These are phyloP conservation scores for Aspergillus sp. DNA, from an alignment of 2,329 filamentous ascomycete genomes.

Conservation along the genomic window DNA sequence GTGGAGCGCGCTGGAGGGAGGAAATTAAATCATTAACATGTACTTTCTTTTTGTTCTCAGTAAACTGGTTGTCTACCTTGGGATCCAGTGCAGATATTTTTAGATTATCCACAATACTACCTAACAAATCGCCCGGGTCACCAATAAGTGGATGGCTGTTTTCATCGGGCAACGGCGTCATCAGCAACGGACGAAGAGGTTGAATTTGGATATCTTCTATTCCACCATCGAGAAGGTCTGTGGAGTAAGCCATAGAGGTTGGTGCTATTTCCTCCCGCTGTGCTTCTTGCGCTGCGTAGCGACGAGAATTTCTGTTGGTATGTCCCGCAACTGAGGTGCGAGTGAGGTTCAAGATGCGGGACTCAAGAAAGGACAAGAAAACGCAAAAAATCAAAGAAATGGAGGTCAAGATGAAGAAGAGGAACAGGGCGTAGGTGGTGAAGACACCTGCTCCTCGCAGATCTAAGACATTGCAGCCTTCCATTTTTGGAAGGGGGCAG, in stretches of 20 bases:
- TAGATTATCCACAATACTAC: conserved; percentile 13
- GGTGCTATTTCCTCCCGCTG: neutral
- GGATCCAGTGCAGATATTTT: conserved; percentile 16
- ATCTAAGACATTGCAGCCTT: conserved; percentile 7
- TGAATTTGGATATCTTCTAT: conserved; percentile 21
- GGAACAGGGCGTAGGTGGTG: neutral
- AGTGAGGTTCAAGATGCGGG: neutral
- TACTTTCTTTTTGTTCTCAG: neutral
- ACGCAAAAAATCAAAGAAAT: conserved; percentile 1
- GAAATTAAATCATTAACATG: neutral
- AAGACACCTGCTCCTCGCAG: neutral
- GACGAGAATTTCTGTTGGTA: neutral
- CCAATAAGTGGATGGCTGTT: neutral
- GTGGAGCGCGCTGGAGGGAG: neutral
- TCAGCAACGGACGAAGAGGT: conserved; percentile 8
- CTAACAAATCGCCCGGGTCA: conserved; percentile 11
- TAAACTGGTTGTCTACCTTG: conserved; percentile 8
- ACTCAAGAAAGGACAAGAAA: neutral
- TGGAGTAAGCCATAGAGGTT: neutral
- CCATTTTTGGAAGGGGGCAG: conserved; percentile 17
- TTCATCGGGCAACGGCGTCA: neutral
- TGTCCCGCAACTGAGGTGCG: neutral
- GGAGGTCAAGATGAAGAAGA: neutral
- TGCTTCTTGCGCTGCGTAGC: neutral
- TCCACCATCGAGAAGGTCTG: conserved; percentile 15